Evolutionary conservation across 352 stramenopile species (phyloP), one percentile per base, ranked within the genome.

Genomic region (Phytophthora meadii): DNA sequence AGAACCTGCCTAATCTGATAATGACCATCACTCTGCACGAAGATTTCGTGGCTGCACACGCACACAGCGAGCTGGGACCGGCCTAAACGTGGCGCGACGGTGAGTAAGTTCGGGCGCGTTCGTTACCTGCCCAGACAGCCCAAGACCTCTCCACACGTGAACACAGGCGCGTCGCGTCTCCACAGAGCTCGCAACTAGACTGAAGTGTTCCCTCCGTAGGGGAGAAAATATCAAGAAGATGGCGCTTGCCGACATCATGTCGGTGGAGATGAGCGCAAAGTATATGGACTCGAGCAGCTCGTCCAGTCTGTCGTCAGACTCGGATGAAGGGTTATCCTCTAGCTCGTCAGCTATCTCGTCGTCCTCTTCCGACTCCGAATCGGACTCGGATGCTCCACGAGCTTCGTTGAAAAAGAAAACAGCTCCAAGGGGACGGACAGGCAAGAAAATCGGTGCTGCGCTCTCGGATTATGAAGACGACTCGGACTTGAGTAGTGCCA

Each of bases 281-380:
- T 92, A 92, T 63, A 77, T 89, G 61, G 80, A 86, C 65, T 91
- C 82, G 2, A 93, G 84, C 65, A 93, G 84, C 52, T 93, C 84
- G 10, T 91, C 82, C 12, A 90, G 82, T 57, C 67, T 84, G 41
- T 91, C 82, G 27, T 93, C 84, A n/a, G 82, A 91, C 59, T 90
- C 80, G 47, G 78, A 85, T 40, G 77, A 87, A 42, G 37, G 74
- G 24, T 80, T 68, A n/a, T 81, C 67, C 12, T 83, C 76, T 0
- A 76, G 72, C 34, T 87, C 74, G 7, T 88, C 74, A 12, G 68
- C 48, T 7, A 73, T 72, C 11, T 77, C 66, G 9, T 84, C 76
- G 19, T 84, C 69, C 15, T 66, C 67, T 5, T 84, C 78, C 0
- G 62, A 57, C 7, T 76, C 71, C 0, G 79, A 77, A 1, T 70